A percentile compares a stretch with the other conserved stretches of the same genome.
Evolutionary conservation across 768 basidiomycete genomes (phyloP).

Genomic region (Boletus insuetus): DNA sequence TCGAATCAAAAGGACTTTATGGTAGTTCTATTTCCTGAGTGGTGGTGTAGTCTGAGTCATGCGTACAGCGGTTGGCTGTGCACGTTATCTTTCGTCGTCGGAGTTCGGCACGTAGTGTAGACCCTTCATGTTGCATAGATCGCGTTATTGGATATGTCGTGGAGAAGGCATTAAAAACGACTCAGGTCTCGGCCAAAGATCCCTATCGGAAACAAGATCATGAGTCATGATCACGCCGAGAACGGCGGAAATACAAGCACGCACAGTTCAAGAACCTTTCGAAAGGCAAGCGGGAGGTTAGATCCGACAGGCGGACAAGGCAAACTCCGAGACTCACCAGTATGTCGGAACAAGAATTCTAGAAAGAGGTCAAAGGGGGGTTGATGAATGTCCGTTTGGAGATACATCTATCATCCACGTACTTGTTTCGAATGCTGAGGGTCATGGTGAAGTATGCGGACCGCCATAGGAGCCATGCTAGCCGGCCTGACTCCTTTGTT

Average conservation of each 20-base stretch:
- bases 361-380: slow-evolving; percentile 1
- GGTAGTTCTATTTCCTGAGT: slow-evolving; percentile 11
- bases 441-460: slow-evolving; percentile 81
- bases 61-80: neutral
- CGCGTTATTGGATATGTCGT: neutral
- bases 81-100: neutral
- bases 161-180: slow-evolving; percentile 47
- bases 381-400: slow-evolving; percentile 8
- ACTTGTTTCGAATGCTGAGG: slow-evolving; percentile 70
- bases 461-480: slow-evolving; percentile 80
- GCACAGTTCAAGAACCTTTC: slow-evolving; percentile 68
- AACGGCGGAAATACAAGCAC: slow-evolving; percentile 18
- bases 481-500: slow-evolving; percentile 59
- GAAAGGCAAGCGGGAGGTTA: slow-evolving; percentile 3
- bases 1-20: slow-evolving; percentile 10
- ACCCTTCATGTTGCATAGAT: neutral
- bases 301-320: slow-evolving; percentile 12
- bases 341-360: slow-evolving; percentile 68
- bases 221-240: slow-evolving; percentile 13
- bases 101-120: neutral
- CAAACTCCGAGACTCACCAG: slow-evolving; percentile 42
- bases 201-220: slow-evolving; percentile 40
- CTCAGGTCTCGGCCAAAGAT: slow-evolving; percentile 75
- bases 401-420: slow-evolving; percentile 22
- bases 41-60: neutral